phyloP scores from a whole-genome alignment of 2,329 filamentous ascomycete genomes.

The Pseudogymnoascus pannorum region DNA sequence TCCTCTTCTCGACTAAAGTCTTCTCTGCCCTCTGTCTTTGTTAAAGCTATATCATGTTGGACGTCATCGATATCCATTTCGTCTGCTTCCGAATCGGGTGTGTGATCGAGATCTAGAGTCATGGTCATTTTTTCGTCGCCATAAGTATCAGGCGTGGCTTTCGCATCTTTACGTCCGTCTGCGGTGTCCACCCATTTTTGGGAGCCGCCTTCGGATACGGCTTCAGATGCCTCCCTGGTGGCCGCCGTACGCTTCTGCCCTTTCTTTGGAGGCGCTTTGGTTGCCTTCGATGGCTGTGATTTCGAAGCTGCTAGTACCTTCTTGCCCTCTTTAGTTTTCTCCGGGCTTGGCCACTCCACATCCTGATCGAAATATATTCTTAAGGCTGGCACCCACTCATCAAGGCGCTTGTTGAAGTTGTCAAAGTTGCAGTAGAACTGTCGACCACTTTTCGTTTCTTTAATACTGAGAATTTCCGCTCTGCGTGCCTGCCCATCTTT shows the following conservation, averaged over 20 bases:
- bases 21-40: conserved; percentile 21
- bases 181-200: conserved; percentile 23
- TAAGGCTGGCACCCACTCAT: conserved; percentile 80
- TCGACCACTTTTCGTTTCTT: conserved; percentile 78
- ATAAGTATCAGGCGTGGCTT: conserved; percentile 23
- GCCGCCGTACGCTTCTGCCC: conserved; percentile 32
- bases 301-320: conserved; percentile 49
- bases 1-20: conserved; percentile 76
- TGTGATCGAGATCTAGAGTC: conserved; percentile 24
- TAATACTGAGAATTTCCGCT: conserved; percentile 93
- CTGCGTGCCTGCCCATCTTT: conserved; percentile 76
- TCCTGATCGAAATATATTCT: conserved; percentile 83
- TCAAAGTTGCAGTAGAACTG: conserved; percentile 97
- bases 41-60: conserved; percentile 27
- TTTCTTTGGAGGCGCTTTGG: conserved; percentile 27
- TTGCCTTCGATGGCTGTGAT: conserved; percentile 33
- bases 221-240: conserved; percentile 27
- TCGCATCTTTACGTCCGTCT: conserved; percentile 21
- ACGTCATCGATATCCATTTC: conserved; percentile 52
- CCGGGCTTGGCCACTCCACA: conserved; percentile 90
- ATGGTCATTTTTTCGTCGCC: conserved; percentile 22
- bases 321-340: conserved; percentile 71
- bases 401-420: conserved; percentile 83
- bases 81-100: conserved; percentile 26
- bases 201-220: conserved; percentile 25